These are phyloP conservation scores for Vitis cinerea DNA, from an alignment of 164 flowering plant species.

Conservation along the genomic window DNA sequence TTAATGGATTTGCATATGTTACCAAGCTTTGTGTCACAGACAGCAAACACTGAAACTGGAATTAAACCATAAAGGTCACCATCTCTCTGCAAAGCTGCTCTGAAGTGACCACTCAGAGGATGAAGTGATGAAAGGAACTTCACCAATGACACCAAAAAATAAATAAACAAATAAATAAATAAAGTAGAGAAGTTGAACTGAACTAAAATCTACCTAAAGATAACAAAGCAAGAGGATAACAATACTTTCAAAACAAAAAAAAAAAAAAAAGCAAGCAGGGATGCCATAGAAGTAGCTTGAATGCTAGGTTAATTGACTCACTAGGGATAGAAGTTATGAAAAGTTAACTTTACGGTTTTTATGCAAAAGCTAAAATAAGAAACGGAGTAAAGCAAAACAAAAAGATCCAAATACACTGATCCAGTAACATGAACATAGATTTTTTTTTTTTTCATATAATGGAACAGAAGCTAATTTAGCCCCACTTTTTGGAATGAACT, in stretches of 20 bases:
- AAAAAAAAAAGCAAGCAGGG: not conserved
- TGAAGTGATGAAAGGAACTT: constrained; percentile 65
- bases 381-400: no score
- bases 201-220: not conserved
- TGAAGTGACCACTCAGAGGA: constrained; percentile 80
- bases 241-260: not conserved
- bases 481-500: not conserved
- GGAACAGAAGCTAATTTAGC: not conserved
- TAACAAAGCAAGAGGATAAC: not conserved
- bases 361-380: no score
- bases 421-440: not conserved
- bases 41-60: constrained; percentile 65
- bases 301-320: no score
- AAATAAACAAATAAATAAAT: not conserved
- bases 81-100: constrained; percentile 61
- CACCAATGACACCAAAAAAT: constrained; percentile 14
- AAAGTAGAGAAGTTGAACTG: not conserved
- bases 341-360: no score
- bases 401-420: not conserved
- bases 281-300: no score
- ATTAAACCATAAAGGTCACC: constrained; percentile 46
- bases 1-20: constrained; percentile 69
- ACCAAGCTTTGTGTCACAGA: constrained; percentile 56
- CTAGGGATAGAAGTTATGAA: no score
- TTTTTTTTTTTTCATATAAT: not conserved